Percentiles rank a stretch among this genome's conserved stretches.
phyloP scores from a whole-genome alignment of 352 stramenopile genomes.

The Globisporangium orthogonon region DNA sequence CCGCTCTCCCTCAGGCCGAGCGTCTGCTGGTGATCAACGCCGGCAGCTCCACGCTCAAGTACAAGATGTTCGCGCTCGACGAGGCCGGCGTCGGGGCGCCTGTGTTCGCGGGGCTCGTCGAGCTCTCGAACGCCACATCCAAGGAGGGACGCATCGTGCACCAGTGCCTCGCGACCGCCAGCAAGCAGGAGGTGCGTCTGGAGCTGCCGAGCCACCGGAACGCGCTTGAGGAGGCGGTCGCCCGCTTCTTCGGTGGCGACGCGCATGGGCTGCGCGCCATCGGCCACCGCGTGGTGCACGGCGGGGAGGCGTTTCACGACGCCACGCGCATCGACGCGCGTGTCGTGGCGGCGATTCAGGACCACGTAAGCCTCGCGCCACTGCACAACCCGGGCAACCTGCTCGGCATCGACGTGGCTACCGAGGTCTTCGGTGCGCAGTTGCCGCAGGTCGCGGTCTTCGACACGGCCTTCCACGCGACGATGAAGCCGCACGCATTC shows the following conservation, averaged over 20 bases:
- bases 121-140: conserved; percentile 60
- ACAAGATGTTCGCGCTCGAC: conserved; percentile 66
- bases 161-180: conserved; percentile 38
- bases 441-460: conserved; percentile 84
- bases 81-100: conserved; percentile 30
- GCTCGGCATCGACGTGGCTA: conserved; percentile 78
- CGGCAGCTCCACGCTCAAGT: conserved; percentile 82
- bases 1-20: background rate
- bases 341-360: conserved; percentile 49
- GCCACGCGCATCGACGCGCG: conserved; percentile 45
- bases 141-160: conserved; percentile 63
- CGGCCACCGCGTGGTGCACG: conserved; percentile 87
- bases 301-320: conserved; percentile 65
- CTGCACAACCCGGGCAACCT: conserved; percentile 88
- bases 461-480: conserved; percentile 88
- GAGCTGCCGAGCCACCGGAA: conserved; percentile 45
- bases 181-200: conserved; percentile 47
- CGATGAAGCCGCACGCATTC: conserved; percentile 75
- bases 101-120: conserved; percentile 70
- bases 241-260: conserved; percentile 50
- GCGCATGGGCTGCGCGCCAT: conserved; percentile 59
- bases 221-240: conserved; percentile 53
- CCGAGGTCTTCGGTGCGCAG: conserved; percentile 53
- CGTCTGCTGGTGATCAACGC: conserved; percentile 71
- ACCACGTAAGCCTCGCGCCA: conserved; percentile 61